phyloP scores from a whole-genome alignment of 805 yeast species.

The Starmerella khaoyaiensis region DNA sequence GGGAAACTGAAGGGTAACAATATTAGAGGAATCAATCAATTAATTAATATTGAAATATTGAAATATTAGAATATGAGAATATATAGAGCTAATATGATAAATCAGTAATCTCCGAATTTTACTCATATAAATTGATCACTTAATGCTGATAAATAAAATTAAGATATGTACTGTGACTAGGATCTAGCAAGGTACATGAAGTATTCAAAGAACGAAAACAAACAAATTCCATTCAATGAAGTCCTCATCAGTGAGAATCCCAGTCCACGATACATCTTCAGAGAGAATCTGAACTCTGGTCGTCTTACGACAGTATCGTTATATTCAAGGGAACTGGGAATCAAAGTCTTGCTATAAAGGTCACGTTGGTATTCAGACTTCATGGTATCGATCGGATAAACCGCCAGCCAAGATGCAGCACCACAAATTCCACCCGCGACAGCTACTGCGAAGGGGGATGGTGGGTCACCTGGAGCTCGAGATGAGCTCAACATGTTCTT shows the following conservation, averaged over 20 bases:
- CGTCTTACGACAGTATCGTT: slow-evolving; percentile 28
- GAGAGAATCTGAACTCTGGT: slow-evolving; percentile 23
- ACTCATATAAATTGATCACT: slow-evolving; percentile 3
- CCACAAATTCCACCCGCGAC: slow-evolving; percentile 75
- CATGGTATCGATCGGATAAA: slow-evolving; percentile 72
- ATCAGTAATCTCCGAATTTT: neutral
- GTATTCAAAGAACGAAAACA: slow-evolving; percentile 60
- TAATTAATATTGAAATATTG: too few relatives aligned
- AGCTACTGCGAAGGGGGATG: slow-evolving; percentile 38
- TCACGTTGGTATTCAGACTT: slow-evolving; percentile 67
- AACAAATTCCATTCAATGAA: slow-evolving; percentile 58
- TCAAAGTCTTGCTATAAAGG: slow-evolving; percentile 50
- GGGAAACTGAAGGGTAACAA: too few relatives aligned
- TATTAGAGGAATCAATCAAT: too few relatives aligned
- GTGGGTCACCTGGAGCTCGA: slow-evolving; percentile 21
- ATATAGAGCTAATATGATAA: too few relatives aligned
- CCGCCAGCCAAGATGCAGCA: slow-evolving; percentile 55
- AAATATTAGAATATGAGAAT: too few relatives aligned
- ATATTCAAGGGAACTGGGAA: slow-evolving; percentile 34
- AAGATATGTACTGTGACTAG: neutral
- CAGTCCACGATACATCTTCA: slow-evolving; percentile 60
- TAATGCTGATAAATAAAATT: too few relatives aligned
- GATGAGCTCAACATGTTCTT: slow-evolving; percentile 36
- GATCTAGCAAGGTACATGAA: slow-evolving; percentile 39
- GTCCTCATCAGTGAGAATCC: slow-evolving; percentile 65